Evolutionary conservation across 345 rosid species (phyloP).

Genomic region (Eucalyptus sideroxylon): DNA sequence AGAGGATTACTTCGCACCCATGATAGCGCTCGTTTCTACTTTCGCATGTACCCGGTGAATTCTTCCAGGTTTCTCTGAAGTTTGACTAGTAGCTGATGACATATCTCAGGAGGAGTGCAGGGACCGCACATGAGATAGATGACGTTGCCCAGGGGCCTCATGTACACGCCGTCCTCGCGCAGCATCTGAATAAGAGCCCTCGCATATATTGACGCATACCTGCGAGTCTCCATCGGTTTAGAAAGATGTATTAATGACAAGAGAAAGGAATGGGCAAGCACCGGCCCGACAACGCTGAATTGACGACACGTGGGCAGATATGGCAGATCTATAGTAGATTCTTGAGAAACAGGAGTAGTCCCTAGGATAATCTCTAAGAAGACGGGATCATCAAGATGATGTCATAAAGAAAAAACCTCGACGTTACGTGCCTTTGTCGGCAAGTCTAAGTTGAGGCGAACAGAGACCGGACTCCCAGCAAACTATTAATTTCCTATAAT

Average conservation of each 20-base stretch:
- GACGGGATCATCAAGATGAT: neutral
- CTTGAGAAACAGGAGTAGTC: neutral
- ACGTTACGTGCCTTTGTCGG: neutral
- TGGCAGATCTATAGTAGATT: neutral
- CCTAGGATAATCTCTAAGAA: neutral
- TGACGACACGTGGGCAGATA: neutral
- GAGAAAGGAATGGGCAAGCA: neutral
- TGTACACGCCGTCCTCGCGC: constrained; percentile 63
- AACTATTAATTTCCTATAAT: neutral
- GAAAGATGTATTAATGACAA: neutral
- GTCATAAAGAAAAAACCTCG: neutral
- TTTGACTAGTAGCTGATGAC: constrained; percentile 45
- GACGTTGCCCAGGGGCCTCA: constrained; percentile 82
- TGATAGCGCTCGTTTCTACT: neutral
- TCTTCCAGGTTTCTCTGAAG: constrained; percentile 46
- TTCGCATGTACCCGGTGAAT: constrained; percentile 3
- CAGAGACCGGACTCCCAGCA: neutral
- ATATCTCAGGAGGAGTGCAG: constrained; percentile 55
- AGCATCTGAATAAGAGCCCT: constrained; percentile 58
- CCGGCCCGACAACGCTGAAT: neutral
- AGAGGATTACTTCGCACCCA: neutral
- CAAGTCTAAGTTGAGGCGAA: neutral
- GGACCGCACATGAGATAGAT: constrained; percentile 90
- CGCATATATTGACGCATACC: constrained; percentile 66
- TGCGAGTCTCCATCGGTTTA: neutral